Conservation (phyloP, 2,329 filamentous ascomycete species). For the Capronia epimyces region DNA sequence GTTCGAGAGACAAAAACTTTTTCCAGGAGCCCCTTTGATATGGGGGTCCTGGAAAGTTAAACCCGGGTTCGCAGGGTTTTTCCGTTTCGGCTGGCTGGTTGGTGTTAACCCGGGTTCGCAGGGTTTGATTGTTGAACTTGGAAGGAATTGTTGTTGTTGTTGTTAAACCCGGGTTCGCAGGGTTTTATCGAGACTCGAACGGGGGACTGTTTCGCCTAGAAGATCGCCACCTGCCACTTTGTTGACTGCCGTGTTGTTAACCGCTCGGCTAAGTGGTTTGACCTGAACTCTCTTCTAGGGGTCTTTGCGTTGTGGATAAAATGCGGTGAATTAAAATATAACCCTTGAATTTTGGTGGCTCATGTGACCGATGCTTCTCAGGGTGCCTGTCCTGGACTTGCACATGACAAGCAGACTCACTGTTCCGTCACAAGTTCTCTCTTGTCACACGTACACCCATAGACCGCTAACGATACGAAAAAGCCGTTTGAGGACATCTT, state of each 20-base stretch:
- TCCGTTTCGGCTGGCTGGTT: not conserved
- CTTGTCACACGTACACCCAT: not conserved
- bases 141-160: not conserved
- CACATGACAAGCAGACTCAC: not conserved
- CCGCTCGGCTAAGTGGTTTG: slow-evolving; percentile 9
- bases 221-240: slow-evolving; percentile 12
- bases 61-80: slow-evolving; percentile 12
- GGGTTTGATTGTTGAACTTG: not conserved
- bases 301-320: slow-evolving; percentile 17
- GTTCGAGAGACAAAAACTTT: not conserved
- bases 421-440: not conserved
- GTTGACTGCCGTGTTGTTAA: slow-evolving; percentile 2
- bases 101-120: not conserved
- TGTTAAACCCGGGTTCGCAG: not conserved
- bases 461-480: too few relatives aligned
- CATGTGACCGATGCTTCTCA: slow-evolving; percentile 7
- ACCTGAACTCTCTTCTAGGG: slow-evolving; percentile 12
- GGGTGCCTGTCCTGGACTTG: not conserved
- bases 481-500: not conserved
- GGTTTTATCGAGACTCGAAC: slow-evolving; percentile 4
- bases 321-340: slow-evolving; percentile 5
- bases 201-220: slow-evolving; percentile 11
- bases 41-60: slow-evolving; percentile 9
- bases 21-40: slow-evolving; percentile 7
- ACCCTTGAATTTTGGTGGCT: slow-evolving; percentile 7